Base-by-base conservation (phyloP, 345 rosid species). In the Boechera divaricarpa region DNA sequence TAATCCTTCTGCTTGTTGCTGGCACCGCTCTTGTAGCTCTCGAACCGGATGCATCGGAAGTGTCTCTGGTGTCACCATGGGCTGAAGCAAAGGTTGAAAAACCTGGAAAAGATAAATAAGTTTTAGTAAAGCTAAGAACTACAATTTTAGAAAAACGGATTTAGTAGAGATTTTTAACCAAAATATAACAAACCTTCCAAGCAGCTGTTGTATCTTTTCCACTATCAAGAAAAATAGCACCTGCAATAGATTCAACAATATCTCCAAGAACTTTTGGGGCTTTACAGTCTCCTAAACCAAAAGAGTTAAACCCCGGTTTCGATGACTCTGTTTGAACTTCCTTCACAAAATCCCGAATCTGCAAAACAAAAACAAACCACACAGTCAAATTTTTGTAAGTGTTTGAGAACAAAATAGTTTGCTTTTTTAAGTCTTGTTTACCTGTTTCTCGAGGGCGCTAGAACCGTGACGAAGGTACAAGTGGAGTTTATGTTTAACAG, bases 11-110 rank as follows among this genome's bases (percentile, higher is more conserved):
- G 97, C 99, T 79, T 92, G 97, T 65, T 95, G 98, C 84, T 92
- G 99, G 82, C 99, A 95, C 6, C 98, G 89, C 76, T 95, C 99
- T 82, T 95, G 98, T 68, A 95, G 91, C 86, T 92, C 99, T 80
- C 99, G 76, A n/a, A 95, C 99, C 21, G 99, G 99, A 87, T 95
- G 99, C 99, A 95, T 95, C 8, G 98, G 99, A 32, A 95, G 91
- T 28, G 94, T 95, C 72, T 95, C 99, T 44, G 99, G 99, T 56
- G 99, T 95, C 67, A 95, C 99, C 96, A 95, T 92, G 16, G 99
- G 98, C 18, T 91, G 91, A 83, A 95, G 85, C 73, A 95, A 73
- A n/a, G 98, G 98, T 64, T 91, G 93, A 78, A 95, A 95, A 67
- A 87, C 99, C 99, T 92, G 57, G 2, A 24, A 52, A 24, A 21